These are phyloP conservation scores for Podosphaera leucotricha DNA, from an alignment of 2,329 filamentous ascomycete species.

Conservation along the genomic window DNA sequence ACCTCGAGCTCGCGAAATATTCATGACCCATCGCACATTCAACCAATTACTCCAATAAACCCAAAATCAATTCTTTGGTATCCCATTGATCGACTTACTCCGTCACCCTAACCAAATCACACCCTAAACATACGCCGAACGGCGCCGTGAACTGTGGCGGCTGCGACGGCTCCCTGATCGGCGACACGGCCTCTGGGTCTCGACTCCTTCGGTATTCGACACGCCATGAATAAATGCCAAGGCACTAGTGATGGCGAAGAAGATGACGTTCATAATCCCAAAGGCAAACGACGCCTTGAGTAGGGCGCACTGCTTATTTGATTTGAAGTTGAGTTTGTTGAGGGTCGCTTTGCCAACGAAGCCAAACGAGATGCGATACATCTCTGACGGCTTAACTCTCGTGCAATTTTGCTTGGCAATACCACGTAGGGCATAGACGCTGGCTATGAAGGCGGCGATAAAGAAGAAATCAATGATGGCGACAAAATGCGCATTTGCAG, in stretches of 20 bases:
- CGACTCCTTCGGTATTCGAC: constrained; percentile 7
- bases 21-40: no score
- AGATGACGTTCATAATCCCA: constrained; percentile 65
- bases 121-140: no score
- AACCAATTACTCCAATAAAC: no score
- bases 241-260: constrained; percentile 57
- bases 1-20: no score
- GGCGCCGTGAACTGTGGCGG: constrained; percentile 7
- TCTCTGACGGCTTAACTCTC: constrained; percentile 23
- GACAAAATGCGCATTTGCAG: constrained; percentile 35
- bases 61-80: no score
- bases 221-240: constrained; percentile 28
- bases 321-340: constrained; percentile 26
- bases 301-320: constrained; percentile 69
- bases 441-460: constrained; percentile 39
- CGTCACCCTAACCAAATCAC: no score
- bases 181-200: constrained; percentile 12
- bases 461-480: constrained; percentile 35
- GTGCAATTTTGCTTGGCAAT: constrained; percentile 44
- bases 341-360: constrained; percentile 32
- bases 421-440: constrained; percentile 33
- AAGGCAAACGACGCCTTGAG: constrained; percentile 78
- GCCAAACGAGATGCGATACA: constrained; percentile 35
- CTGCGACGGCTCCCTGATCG: constrained; percentile 14
- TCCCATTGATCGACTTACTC: no score